Base-by-base conservation (phyloP, 2,329 filamentous ascomycete species). In the Parafenestella ontariensis region DNA sequence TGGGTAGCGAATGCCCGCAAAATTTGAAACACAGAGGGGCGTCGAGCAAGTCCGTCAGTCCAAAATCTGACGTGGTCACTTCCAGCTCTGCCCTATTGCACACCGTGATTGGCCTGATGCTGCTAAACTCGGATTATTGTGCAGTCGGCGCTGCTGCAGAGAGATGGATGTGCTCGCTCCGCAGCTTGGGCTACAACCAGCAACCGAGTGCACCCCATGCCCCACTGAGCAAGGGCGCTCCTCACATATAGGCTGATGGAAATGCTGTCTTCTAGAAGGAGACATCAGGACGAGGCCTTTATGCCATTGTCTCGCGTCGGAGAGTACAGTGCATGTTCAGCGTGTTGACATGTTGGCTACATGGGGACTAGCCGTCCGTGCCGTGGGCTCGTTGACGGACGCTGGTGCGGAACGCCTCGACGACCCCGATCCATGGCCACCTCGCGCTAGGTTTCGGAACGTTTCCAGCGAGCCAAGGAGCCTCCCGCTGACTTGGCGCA, bases 1-100 rank as follows among this genome's bases (percentile, higher is more conserved):
- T 46, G 56, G 43, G 54, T 33, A 46, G 52, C 54, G 43, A 46
- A 52, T 54, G 49, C 42, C 59, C 52, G 53, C 55, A 55, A 49
- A 52, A 42, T 42, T 54, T 72, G 68, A 71, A 71, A 71, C 68
- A 58, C 61, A 65, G 61, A 68, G 65, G 68, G 66, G 69, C 65
- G 65, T 66, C 64, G 62, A 62, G 31, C 46, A 34, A 57, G 51
- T 50, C 56, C 49, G 54, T 56, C 54, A 52, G 54, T 60, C 54
- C 46, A 54, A 56, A 56, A 57, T 67, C 68, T 72, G 67, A 70
- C 69, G 68, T 72, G 68, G 65, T 65, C 64, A 54, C 46, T 45
- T 43, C 46, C 56, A 46, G 26, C 50, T 29, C 28, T 46, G 49
- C 13, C 41, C 41, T 46, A 50, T 43, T 37, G 34, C 23, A 40